These are phyloP conservation scores for Pythium sp. DNA, from an alignment of 352 stramenopile genomes.

Conservation along the genomic window DNA sequence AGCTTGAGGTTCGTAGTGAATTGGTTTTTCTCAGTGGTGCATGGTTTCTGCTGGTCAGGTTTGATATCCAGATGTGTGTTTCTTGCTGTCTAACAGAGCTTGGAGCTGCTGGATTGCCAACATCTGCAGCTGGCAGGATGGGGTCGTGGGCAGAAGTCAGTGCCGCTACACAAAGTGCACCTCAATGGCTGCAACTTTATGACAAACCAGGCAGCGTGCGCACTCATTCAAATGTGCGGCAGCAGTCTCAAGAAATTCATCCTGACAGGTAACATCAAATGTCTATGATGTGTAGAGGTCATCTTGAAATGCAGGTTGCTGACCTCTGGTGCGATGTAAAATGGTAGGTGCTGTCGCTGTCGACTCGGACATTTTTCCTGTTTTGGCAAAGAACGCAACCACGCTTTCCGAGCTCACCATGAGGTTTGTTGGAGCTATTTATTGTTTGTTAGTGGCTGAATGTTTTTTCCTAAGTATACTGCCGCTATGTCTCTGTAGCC, in stretches of 20 bases:
- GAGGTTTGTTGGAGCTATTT: conserved; percentile 27
- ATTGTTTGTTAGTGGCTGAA: background rate
- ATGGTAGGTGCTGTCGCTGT: conserved; percentile 34
- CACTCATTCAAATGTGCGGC: conserved; percentile 40
- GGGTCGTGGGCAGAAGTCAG: conserved; percentile 20
- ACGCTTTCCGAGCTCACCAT: conserved; percentile 47
- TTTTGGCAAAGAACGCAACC: conserved; percentile 28
- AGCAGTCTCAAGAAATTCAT: conserved; percentile 33
- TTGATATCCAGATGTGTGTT: too few species aligned
- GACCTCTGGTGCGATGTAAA: background rate
- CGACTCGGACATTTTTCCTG: conserved; percentile 41
- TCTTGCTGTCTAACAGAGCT: conserved; percentile 25
- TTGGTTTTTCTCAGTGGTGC: too few species aligned
- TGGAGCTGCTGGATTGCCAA: conserved; percentile 62
- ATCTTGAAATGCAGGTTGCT: background rate
- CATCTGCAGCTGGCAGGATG: conserved; percentile 33
- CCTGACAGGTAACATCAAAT: conserved; percentile 35
- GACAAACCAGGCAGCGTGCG: conserved; percentile 35
- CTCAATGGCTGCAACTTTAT: conserved; percentile 53
- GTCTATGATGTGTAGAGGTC: background rate
- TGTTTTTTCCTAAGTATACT: background rate
- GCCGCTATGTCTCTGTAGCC: conserved; percentile 17
- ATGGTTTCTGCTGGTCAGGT: too few species aligned
- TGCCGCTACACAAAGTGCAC: conserved; percentile 34
- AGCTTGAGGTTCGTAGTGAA: conserved; percentile 26